Base-by-base conservation (phyloP, 257 asterid species). In the Linaria vulgaris region DNA sequence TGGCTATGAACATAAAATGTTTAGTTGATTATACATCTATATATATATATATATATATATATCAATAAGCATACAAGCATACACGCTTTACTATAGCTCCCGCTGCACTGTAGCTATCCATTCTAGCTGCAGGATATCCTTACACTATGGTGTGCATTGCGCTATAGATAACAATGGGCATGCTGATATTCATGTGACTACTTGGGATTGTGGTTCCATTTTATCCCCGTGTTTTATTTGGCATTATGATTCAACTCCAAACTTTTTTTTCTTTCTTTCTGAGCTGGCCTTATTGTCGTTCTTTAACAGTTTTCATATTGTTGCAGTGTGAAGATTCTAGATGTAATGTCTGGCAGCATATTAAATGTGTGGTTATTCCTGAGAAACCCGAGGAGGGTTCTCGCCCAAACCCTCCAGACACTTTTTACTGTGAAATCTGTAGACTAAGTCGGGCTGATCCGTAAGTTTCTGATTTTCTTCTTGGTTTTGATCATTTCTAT, bases 301-400 rank as follows among this genome's bases (percentile, higher is more conserved):
- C 59, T 47, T n/a, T 61, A 49, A 59, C 57, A 9, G 43, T 82
- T 19, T 71, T 16, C 61, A 49, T 56, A 49, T 56, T 70, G 63
- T 19, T 79, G 82, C 95, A 94, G 99, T 94, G 99, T 79, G 96
- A 88, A 78, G 97, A 94, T 75, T 78, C 83, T 39, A 84, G 65
- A 69, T 90, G 99, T 69, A 82, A 76, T 63, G 91, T 87, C 27
- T 90, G 97, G 97, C 99, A 94, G 77, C 99, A 94, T 81, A 80
- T 90, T 16, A 66, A 82, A 66, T 94, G 99, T 72, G 97, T 84
- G 64, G 76, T 94, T 73, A 88, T 90, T 77, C 82, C 96, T 27
- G 99, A 90, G 73, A 90, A 84, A 72, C 86, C 96, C 44, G 63
- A 64, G 75, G 96, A 94, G 74, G 87, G 89, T 68, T 77, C 74